Evolutionary conservation across 768 basidiomycete species (phyloP), one percentile per base, ranked within the genome.

Genomic region (Termitomyces bulborhizus): DNA sequence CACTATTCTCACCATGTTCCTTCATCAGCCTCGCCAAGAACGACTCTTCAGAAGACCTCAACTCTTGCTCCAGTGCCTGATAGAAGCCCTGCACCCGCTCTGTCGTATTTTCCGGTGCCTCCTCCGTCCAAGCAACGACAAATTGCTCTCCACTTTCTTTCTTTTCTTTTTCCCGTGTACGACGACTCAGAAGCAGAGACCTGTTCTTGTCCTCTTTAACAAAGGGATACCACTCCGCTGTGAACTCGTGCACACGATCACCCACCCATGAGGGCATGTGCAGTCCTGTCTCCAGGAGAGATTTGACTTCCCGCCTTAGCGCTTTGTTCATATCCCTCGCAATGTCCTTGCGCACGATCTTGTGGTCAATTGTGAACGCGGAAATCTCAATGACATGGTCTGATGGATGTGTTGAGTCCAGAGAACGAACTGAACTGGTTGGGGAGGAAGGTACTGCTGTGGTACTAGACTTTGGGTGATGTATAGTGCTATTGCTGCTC

Each of bases 51-150:
- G 71, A 71, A 40, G 69, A 64, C 27, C 78, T 66, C 56, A 90
- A 64, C 60, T 88, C 88, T 46, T 83, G 80, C 60, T 90, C 88
- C 16, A 93, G 67, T 4, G 60, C 64, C 5, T 71, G 69, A 65
- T 90, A 89, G 62, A 96, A 89, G 41, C 80, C 78, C 66, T 95
- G 93, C 53, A 93, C 66, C 9, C 72, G 69, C 40, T 80, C 77
- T 9, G 73, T 70, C 2, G 74, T 68, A 29, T 83, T 83, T 27
- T 85, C 85, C 0, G 77, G 72, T 12, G 71, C 71, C 40, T 82
- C 80, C 24, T 68, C 71, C 0, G 74, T 63, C 3, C 68, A 64
- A 51, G 81, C 78, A 18, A 82, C 71, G 0, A 73, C 65, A 62
- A 78, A 77, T 51, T 65, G 59, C 29, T 41, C 53, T 3, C 46